Evolutionary conservation across 2,329 filamentous ascomycete genomes (phyloP).

Genomic region (Aspergillus ibericus): DNA sequence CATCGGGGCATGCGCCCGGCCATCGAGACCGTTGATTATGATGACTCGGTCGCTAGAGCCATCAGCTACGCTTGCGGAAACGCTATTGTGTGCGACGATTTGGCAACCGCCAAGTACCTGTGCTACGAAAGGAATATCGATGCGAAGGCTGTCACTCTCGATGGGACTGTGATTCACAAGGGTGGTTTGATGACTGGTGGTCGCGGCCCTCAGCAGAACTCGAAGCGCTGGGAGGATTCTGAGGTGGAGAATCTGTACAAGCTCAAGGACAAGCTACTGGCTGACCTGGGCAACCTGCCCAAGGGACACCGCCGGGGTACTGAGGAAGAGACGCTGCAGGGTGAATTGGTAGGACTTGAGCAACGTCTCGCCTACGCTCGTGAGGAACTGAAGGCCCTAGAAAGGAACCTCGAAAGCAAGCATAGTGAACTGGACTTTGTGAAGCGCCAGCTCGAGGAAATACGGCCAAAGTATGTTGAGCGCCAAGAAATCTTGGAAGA

Average conservation of each 20-base stretch:
- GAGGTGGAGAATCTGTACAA: conserved; percentile 84
- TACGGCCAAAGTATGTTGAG: conserved; percentile 74
- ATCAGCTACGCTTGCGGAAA: conserved; percentile 95
- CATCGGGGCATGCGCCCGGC: conserved; percentile 79
- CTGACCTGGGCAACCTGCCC: conserved; percentile 77
- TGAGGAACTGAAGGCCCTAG: conserved; percentile 74
- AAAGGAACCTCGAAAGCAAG: conserved; percentile 82
- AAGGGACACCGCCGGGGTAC: conserved; percentile 72
- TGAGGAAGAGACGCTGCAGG: conserved; percentile 78
- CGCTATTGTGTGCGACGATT: conserved; percentile 87
- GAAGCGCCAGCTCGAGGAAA: conserved; percentile 70
- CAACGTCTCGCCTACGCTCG: conserved; percentile 70
- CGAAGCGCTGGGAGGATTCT: conserved; percentile 83
- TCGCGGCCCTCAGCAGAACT: conserved; percentile 72
- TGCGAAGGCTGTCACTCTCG: conserved; percentile 90
- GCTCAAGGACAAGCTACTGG: conserved; percentile 71
- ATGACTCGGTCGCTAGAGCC: conserved; percentile 80
- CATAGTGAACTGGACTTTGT: conserved; percentile 75
- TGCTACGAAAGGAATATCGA: conserved; percentile 82
- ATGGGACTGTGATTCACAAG: conserved; percentile 96
- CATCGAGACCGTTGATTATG: conserved; percentile 95
- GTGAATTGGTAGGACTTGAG: conserved; percentile 76
- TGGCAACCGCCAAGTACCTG: conserved; percentile 83
- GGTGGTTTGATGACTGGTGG: conserved; percentile 96
- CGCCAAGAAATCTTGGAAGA: conserved; percentile 68